Conservation (phyloP, 2,329 filamentous ascomycete genomes). For the Aureobasidium namibiae region DNA sequence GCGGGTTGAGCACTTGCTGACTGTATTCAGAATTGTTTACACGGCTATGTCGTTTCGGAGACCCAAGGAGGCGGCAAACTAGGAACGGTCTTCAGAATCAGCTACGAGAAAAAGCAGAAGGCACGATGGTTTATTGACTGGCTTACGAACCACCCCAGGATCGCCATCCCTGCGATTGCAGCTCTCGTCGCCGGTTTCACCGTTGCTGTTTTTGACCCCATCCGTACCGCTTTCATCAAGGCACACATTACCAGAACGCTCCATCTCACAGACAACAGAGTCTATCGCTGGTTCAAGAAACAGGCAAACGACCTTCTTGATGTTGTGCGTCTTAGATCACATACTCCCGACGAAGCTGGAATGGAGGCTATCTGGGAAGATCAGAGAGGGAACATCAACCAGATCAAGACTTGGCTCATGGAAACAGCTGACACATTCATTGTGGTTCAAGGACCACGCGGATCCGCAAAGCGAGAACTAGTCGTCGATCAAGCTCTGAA, state of each 20-base stretch:
- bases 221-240: slow-evolving; percentile 87
- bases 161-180: slow-evolving; percentile 75
- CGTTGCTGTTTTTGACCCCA: slow-evolving; percentile 86
- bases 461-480: slow-evolving; percentile 83
- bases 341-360: slow-evolving; percentile 56
- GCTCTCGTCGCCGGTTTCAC: slow-evolving; percentile 76
- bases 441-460: slow-evolving; percentile 83
- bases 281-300: slow-evolving; percentile 74
- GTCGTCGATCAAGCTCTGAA: slow-evolving; percentile 77
- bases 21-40: slow-evolving; percentile 62
- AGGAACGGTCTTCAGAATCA: slow-evolving; percentile 70
- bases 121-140: slow-evolving; percentile 77
- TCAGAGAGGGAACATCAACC: slow-evolving; percentile 69
- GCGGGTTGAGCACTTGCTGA: neutral
- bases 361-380: slow-evolving; percentile 83
- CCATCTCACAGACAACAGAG: slow-evolving; percentile 60
- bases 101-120: slow-evolving; percentile 73
- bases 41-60: slow-evolving; percentile 68
- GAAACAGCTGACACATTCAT: slow-evolving; percentile 89
- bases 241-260: slow-evolving; percentile 74
- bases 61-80: slow-evolving; percentile 62
- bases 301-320: slow-evolving; percentile 57
- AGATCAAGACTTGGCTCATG: slow-evolving; percentile 76
- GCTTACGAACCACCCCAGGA: slow-evolving; percentile 75
- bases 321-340: slow-evolving; percentile 39